Percentiles rank a stretch among this genome's conserved stretches.
Conservation (phyloP, 2,329 filamentous ascomycete species). For the Dryadomyces quercus-mongolicae region DNA sequence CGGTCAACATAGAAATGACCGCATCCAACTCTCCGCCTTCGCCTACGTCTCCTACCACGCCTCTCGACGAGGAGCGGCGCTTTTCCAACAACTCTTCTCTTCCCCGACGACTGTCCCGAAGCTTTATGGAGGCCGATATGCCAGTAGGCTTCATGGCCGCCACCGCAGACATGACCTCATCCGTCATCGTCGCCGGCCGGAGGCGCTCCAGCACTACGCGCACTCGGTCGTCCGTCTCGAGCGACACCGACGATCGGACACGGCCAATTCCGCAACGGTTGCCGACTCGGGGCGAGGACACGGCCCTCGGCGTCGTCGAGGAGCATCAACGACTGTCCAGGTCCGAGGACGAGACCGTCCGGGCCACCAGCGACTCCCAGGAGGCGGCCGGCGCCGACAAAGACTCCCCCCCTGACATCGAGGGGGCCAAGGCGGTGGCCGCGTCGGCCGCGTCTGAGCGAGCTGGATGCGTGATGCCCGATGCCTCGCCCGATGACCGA, state of each 20-base stretch:
- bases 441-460: neutral
- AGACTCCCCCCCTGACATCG: neutral
- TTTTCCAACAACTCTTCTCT: constrained; percentile 5
- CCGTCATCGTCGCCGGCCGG: constrained; percentile 17
- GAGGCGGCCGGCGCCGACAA: neutral
- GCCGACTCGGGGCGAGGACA: constrained; percentile 3
- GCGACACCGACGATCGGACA: constrained; percentile 3
- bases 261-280: neutral
- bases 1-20: neutral
- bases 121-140: constrained; percentile 32
- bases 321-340: neutral
- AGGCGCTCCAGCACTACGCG: constrained; percentile 1
- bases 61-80: neutral
- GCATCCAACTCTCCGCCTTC: neutral
- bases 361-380: neutral
- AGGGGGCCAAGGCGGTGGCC: neutral
- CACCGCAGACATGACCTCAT: constrained; percentile 31
- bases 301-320: neutral
- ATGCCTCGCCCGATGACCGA: constrained; percentile 6
- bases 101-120: constrained; percentile 12
- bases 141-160: constrained; percentile 36
- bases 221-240: constrained; percentile 6
- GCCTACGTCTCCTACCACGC: neutral
- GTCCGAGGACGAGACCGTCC: neutral
- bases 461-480: neutral